Evolutionary conservation across 163 green algal genomes (phyloP).

Genomic region (Volvox carteri): DNA sequence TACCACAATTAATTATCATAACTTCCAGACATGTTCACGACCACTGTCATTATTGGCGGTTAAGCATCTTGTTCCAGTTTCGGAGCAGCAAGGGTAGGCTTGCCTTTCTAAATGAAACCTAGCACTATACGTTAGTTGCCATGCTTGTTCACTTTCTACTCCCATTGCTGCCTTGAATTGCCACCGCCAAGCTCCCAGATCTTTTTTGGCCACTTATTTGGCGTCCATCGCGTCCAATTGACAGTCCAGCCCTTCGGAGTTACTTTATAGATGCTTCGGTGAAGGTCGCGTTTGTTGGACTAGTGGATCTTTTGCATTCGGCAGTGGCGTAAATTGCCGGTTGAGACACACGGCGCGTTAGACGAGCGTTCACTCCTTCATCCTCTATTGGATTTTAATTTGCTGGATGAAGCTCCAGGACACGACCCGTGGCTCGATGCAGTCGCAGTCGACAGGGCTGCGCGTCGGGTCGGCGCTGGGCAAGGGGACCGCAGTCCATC

Average conservation of each 20-base stretch:
- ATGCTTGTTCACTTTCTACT: too few species aligned
- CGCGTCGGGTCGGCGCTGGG: conserved; percentile 14
- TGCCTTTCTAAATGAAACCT: too few species aligned
- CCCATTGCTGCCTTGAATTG: too few species aligned
- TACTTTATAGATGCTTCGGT: neutral
- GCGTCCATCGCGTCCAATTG: neutral
- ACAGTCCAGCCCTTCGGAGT: neutral
- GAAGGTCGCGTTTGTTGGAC: neutral
- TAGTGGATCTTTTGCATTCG: neutral
- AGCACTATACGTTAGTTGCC: too few species aligned
- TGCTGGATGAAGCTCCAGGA: conserved; percentile 26
- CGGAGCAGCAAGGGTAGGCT: too few species aligned
- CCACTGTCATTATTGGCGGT: too few species aligned
- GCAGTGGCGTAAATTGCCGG: neutral
- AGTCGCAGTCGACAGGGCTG: neutral
- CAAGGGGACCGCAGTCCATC: neutral
- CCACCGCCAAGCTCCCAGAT: too few species aligned
- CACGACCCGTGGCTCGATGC: neutral
- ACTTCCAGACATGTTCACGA: too few species aligned
- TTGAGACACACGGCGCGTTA: neutral
- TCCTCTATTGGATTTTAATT: neutral
- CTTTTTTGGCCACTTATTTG: too few species aligned
- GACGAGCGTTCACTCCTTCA: neutral
- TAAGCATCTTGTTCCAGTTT: too few species aligned
- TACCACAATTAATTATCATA: too few species aligned